A percentile compares a stretch with the other conserved stretches of the same genome.
Conservation (phyloP, 108 stramenopile genomes). For the Nitzschia palea region DNA sequence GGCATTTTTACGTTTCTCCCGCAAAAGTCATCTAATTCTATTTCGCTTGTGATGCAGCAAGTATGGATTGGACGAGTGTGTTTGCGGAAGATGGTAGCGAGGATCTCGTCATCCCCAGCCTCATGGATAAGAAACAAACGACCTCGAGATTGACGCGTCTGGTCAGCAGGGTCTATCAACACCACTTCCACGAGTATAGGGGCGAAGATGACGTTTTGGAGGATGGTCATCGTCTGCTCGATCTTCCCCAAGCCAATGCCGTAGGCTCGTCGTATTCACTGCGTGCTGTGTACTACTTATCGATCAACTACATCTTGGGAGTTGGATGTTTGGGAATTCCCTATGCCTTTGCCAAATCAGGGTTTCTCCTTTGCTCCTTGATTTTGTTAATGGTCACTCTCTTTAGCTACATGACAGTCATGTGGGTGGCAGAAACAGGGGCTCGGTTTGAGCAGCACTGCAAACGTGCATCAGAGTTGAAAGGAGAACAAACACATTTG, state of each 20-base stretch:
- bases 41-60: too few relatives aligned
- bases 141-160: constrained; percentile 19
- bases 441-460: constrained; percentile 11
- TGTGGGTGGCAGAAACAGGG: constrained; percentile 48
- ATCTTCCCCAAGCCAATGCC: not conserved
- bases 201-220: not conserved
- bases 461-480: not conserved
- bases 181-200: not conserved
- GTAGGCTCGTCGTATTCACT: constrained; percentile 7
- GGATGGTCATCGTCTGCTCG: constrained; percentile 12
- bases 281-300: constrained; percentile 33
- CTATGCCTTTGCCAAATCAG: constrained; percentile 41
- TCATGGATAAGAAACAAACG: not conserved
- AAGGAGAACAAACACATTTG: not conserved
- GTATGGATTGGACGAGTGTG: constrained; percentile 35
- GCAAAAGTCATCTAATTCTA: too few relatives aligned
- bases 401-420: constrained; percentile 39
- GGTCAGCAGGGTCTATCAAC: constrained; percentile 8
- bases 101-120: constrained; percentile 7
- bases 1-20: too few relatives aligned
- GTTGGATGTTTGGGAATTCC: constrained; percentile 56
- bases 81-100: constrained; percentile 18
- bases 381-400: constrained; percentile 31
- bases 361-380: constrained; percentile 29
- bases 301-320: constrained; percentile 60